Percentiles rank a stretch among this genome's conserved stretches.
Conservation (phyloP, 495 filamentous ascomycete species). For the Amphirosellinia nigrospora region DNA sequence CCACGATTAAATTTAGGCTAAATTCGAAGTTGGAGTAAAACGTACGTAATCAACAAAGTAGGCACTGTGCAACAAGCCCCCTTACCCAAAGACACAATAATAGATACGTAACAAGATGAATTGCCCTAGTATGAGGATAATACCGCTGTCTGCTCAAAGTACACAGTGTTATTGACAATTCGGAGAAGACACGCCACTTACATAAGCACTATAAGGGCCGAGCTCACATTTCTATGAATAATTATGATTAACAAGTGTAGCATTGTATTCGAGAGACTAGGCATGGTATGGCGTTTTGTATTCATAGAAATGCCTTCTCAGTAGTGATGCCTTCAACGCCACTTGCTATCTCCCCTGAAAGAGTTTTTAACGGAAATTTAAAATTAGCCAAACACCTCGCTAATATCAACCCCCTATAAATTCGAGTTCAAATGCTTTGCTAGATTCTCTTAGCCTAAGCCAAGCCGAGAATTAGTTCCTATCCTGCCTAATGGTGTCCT, state of each 20-base stretch:
- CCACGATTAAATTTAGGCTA: conserved; percentile 3
- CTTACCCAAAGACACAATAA: too few relatives aligned
- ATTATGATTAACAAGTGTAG: neutral
- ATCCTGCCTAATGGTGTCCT: conserved; percentile 52
- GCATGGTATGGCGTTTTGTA: neutral
- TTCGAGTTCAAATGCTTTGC: neutral
- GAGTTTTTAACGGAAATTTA: neutral
- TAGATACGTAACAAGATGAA: too few relatives aligned
- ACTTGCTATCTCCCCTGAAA: neutral
- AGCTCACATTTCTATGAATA: neutral
- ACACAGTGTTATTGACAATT: neutral
- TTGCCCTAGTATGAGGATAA: neutral
- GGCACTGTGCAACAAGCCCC: neutral
- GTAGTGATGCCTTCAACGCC: neutral
- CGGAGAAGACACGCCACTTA: neutral
- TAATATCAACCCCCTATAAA: conserved; percentile 3
- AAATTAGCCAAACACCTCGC: conserved; percentile 25
- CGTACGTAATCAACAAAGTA: neutral
- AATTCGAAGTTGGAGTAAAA: conserved; percentile 10
- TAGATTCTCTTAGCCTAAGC: conserved; percentile 24
- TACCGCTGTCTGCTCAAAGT: neutral
- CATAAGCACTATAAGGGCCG: neutral
- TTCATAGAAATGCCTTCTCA: neutral
- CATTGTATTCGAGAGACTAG: neutral
- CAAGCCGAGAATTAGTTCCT: conserved; percentile 38